These are phyloP conservation scores for Torulaspora maleeae DNA, from an alignment of 805 yeast species.

Conservation along the genomic window DNA sequence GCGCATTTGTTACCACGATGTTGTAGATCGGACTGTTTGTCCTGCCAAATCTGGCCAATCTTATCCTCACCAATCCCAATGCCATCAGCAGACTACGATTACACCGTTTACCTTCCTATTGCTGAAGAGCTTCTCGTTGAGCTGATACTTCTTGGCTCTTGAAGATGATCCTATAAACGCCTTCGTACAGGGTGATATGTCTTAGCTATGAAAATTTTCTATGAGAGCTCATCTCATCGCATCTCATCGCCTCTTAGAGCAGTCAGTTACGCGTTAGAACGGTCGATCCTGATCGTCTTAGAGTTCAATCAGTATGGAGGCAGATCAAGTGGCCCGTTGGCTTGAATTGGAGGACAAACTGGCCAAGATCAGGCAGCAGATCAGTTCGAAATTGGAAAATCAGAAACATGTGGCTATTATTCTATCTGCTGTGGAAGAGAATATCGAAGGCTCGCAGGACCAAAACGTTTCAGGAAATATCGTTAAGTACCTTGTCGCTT, in stretches of 20 bases:
- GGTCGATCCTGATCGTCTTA: background rate
- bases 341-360: constrained; percentile 60
- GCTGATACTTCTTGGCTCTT: background rate
- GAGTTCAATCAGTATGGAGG: constrained; percentile 21
- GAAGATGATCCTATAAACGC: background rate
- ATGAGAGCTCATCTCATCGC: constrained; percentile 22
- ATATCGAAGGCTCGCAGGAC: constrained; percentile 55
- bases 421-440: constrained; percentile 86
- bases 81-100: constrained; percentile 17
- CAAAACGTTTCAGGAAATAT: constrained; percentile 52
- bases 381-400: constrained; percentile 74
- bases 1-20: constrained; percentile 77
- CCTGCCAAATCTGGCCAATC: constrained; percentile 91
- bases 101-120: background rate
- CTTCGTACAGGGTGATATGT: constrained; percentile 1
- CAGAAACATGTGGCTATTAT: constrained; percentile 83
- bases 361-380: constrained; percentile 64
- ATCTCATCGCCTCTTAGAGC: constrained; percentile 24
- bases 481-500: constrained; percentile 80
- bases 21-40: constrained; percentile 83
- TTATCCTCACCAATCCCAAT: constrained; percentile 72
- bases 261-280: background rate
- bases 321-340: constrained; percentile 30
- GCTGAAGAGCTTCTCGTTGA: background rate
- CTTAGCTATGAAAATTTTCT: constrained; percentile 8